Evolutionary conservation across 257 asterid species (phyloP), one percentile per base, ranked within the genome.

Genomic region (Penstemon eatonii): DNA sequence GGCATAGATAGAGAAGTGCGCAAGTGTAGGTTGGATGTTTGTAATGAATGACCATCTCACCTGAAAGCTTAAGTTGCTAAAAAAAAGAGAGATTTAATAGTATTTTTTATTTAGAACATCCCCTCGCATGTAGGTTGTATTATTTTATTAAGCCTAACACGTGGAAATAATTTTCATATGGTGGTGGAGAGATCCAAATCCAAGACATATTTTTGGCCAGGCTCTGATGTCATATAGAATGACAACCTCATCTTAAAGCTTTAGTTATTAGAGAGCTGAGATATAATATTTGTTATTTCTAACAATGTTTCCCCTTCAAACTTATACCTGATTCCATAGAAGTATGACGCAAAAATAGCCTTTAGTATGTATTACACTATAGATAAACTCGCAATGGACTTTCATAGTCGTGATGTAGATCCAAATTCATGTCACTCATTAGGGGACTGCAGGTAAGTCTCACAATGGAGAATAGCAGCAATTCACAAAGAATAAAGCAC

Each of bases 321-420:
- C 56, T 11, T 56, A 8, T 4, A 52, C 51, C 49, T 65, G n/a
- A 50, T 45, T 49, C 67, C 62, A 36, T 8, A 52, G 57, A 60
- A 59, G 72, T 53, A 19, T 19, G 13, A 50, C 12, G 66, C 66
- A 60, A 6, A 57, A 67, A 72, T 33, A 61, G 60, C 61, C 67
- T 45, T 43, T 8, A 56, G 46, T 41, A 65, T 33, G 60, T 44
- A 10, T 25, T 51, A n/a, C n/a, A 64, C 37, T 13, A 64, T 42
- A 25, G 19, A 50, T 11, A 38, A 63, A 15, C 50, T 44, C 37
- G 44, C 63, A 64, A 47, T 33, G 18, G 53, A 43, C 65, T 69
- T 69, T 40, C 42, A 58, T 50, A 4, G 9, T 72, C 65, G 15
- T n/a, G 56, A 49, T 42, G 8, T 5, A 65, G 19, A 53, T 25